Percentiles rank a stretch among this genome's conserved stretches.
phyloP scores from a whole-genome alignment of 1,139 yeast species.

The Blastobotrys ciferrii region DNA sequence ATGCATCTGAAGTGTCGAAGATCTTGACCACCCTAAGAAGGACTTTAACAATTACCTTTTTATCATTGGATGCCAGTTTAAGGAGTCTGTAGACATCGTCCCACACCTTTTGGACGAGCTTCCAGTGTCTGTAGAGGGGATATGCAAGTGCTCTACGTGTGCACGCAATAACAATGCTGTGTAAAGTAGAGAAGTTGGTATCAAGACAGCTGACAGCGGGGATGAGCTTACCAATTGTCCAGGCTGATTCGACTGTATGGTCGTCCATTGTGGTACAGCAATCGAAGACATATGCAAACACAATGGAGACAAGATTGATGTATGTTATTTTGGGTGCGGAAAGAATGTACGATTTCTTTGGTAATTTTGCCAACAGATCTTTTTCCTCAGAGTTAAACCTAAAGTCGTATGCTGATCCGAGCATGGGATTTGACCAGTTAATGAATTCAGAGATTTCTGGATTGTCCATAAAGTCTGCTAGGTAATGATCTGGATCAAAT shows the following conservation, averaged over 20 bases:
- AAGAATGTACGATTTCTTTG: constrained; percentile 49
- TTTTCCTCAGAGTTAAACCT: constrained; percentile 37
- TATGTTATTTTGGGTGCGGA: constrained; percentile 53
- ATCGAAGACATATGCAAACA: constrained; percentile 77
- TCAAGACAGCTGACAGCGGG: constrained; percentile 80
- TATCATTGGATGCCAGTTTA: constrained; percentile 52
- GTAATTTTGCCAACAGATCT: constrained; percentile 58
- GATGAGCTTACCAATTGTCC: constrained; percentile 84
- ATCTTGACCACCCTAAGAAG: constrained; percentile 63
- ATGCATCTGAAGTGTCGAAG: constrained; percentile 79
- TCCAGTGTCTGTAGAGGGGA: constrained; percentile 76
- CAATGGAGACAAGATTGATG: constrained; percentile 57
- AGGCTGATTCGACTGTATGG: constrained; percentile 80
- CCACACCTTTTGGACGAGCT: constrained; percentile 63
- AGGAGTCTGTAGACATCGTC: constrained; percentile 66
- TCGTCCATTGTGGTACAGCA: constrained; percentile 73
- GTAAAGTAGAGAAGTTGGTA: constrained; percentile 48
- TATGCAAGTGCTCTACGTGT: constrained; percentile 71
- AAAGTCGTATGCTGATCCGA: constrained; percentile 10
- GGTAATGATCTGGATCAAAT: constrained; percentile 86
- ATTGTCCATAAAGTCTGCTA: constrained; percentile 71
- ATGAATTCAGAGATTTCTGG: constrained; percentile 49
- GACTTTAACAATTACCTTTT: constrained; percentile 57
- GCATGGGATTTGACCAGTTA: constrained; percentile 40
- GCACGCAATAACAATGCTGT: constrained; percentile 56